Conservation (phyloP, 2,329 filamentous ascomycete genomes). For the Hypoxylon sp. region DNA sequence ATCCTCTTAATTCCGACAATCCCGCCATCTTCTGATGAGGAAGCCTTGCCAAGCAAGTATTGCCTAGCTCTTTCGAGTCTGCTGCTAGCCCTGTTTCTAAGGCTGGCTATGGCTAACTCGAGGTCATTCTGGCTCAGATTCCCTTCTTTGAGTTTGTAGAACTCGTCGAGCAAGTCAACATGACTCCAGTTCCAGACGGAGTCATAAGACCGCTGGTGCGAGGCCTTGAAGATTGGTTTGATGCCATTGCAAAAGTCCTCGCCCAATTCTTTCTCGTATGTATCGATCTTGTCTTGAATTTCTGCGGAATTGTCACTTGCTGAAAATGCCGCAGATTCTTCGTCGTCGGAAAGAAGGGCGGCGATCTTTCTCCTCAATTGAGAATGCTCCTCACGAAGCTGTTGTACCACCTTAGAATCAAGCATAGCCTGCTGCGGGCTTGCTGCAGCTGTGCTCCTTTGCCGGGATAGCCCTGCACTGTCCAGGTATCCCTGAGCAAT, state of each 20-base stretch:
- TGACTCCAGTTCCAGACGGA: conserved; percentile 46
- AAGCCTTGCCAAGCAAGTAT: conserved; percentile 33
- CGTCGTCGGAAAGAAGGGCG: conserved; percentile 37
- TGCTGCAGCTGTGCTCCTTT: conserved; percentile 26
- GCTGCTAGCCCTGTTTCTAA: conserved; percentile 27
- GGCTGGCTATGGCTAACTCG: conserved; percentile 19
- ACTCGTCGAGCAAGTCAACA: conserved; percentile 40
- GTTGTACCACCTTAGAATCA: conserved; percentile 43
- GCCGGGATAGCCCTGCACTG: conserved; percentile 32
- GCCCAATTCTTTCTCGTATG: conserved; percentile 39
- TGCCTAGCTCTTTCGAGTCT: conserved; percentile 38
- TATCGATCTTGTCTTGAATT: conserved; percentile 42
- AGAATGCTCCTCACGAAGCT: conserved; percentile 40
- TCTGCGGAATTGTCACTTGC: conserved; percentile 23
- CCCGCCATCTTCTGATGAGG: conserved; percentile 3
- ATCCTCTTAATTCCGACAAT: conserved; percentile 22
- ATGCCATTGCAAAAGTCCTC: conserved; percentile 45
- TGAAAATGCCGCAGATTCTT: conserved; percentile 13
- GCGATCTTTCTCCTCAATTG: conserved; percentile 37
- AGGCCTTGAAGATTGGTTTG: conserved; percentile 42
- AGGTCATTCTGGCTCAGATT: conserved; percentile 21
- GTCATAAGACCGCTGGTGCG: conserved; percentile 42
- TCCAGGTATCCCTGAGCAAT: conserved; percentile 33
- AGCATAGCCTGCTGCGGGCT: conserved; percentile 38
- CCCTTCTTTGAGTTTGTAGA: conserved; percentile 29